phyloP scores from a whole-genome alignment of 1,284 basidiomycete genomes.

The Irpex lacteus region DNA sequence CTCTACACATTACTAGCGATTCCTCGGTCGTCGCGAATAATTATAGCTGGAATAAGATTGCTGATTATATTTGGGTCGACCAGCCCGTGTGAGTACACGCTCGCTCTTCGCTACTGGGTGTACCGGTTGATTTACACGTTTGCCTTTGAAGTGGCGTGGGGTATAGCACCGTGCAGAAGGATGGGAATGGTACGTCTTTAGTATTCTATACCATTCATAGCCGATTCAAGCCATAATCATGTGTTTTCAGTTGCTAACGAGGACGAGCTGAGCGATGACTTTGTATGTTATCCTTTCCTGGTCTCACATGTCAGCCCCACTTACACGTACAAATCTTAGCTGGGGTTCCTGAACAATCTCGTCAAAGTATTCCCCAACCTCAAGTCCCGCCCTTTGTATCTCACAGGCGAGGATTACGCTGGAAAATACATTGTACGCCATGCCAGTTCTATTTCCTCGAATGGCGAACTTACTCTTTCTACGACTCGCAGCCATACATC shows the following conservation, averaged over 20 bases:
- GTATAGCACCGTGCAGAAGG: constrained; percentile 57
- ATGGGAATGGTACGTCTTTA: constrained; percentile 49
- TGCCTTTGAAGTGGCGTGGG: constrained; percentile 37
- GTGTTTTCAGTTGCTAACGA: constrained; percentile 49
- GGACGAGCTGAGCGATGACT: constrained; percentile 65
- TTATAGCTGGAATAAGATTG: constrained; percentile 54
- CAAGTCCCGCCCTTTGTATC: constrained; percentile 26
- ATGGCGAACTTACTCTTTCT: constrained; percentile 2
- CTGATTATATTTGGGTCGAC: constrained; percentile 69
- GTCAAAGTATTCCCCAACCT: constrained; percentile 29
- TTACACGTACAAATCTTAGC: constrained; percentile 8
- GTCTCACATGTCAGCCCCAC: background rate
- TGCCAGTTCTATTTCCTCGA: background rate
- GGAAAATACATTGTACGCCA: constrained; percentile 37
- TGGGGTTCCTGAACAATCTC: constrained; percentile 21
- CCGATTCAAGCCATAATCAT: background rate
- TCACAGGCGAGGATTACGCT: constrained; percentile 31
- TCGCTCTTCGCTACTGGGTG: background rate
- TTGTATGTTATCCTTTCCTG: constrained; percentile 39
- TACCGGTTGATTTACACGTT: background rate
- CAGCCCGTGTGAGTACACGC: constrained; percentile 47
- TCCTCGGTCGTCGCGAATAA: constrained; percentile 48
- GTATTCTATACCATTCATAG: background rate
- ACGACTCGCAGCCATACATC: constrained; percentile 51
- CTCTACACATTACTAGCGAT: constrained; percentile 51